These are phyloP conservation scores for Termitomyces eurrhizus DNA, from an alignment of 768 basidiomycete species.

Conservation along the genomic window DNA sequence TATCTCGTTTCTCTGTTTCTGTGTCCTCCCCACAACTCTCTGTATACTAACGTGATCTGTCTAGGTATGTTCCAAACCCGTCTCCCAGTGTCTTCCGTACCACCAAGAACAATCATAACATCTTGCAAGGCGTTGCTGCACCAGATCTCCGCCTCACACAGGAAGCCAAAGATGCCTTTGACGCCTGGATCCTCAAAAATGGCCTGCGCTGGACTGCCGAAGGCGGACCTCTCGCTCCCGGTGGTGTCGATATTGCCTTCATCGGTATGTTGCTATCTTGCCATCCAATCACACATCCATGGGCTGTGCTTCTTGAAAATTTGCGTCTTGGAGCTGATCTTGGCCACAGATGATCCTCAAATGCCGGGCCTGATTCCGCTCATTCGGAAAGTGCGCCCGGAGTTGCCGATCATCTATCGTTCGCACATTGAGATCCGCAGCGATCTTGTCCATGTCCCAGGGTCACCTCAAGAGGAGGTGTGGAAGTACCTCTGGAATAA, in stretches of 20 bases:
- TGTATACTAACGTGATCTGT: background rate
- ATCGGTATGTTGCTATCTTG: conserved; percentile 50
- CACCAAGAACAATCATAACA: conserved; percentile 95
- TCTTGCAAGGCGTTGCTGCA: conserved; percentile 87
- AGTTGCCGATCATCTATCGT: conserved; percentile 86
- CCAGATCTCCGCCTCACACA: conserved; percentile 74
- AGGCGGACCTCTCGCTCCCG: conserved; percentile 78
- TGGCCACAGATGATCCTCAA: conserved; percentile 71
- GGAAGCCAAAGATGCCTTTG: conserved; percentile 75
- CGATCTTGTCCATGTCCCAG: conserved; percentile 77
- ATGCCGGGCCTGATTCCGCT: conserved; percentile 94
- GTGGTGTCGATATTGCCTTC: conserved; percentile 85
- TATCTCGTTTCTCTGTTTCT: background rate
- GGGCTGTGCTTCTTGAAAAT: background rate
- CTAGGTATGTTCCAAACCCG: conserved; percentile 84
- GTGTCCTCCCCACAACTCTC: background rate
- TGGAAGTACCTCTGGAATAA: conserved; percentile 96
- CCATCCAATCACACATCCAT: background rate
- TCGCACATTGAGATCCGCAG: conserved; percentile 94
- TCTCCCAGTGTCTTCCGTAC: conserved; percentile 89
- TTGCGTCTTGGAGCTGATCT: background rate
- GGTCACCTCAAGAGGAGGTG: conserved; percentile 85
- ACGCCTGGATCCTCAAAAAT: conserved; percentile 88
- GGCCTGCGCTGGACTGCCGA: conserved; percentile 84
- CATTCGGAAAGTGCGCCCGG: conserved; percentile 80